phyloP scores from a whole-genome alignment of 495 filamentous ascomycete genomes.

The Clohesyomyces aquaticus region DNA sequence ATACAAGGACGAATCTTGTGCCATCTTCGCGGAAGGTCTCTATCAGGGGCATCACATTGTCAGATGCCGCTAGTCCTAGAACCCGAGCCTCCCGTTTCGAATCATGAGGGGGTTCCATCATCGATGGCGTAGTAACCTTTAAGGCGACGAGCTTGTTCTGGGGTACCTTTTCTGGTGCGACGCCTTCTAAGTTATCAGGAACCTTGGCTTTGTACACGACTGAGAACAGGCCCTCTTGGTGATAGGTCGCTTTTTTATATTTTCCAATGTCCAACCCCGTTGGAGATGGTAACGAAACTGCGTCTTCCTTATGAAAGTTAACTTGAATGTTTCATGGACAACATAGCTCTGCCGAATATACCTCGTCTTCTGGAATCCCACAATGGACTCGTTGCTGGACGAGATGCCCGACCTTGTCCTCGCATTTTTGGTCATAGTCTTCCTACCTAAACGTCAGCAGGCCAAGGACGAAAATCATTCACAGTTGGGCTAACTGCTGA shows the following conservation, averaged over 20 bases:
- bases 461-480: slow-evolving; percentile 14
- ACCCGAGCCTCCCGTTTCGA: slow-evolving; percentile 76
- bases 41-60: slow-evolving; percentile 67
- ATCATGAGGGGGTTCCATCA: slow-evolving; percentile 77
- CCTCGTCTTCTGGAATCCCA: neutral
- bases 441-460: slow-evolving; percentile 52
- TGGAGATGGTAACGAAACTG: slow-evolving; percentile 15
- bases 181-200: neutral
- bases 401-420: slow-evolving; percentile 34
- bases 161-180: slow-evolving; percentile 11
- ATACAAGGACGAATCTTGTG: slow-evolving; percentile 72
- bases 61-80: slow-evolving; percentile 55
- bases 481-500: slow-evolving; percentile 33
- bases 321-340: neutral
- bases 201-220: slow-evolving; percentile 69
- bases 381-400: neutral
- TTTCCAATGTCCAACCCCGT: slow-evolving; percentile 66
- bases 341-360: too few relatives aligned
- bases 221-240: slow-evolving; percentile 78
- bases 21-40: slow-evolving; percentile 72
- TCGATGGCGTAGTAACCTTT: slow-evolving; percentile 80
- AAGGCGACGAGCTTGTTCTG: slow-evolving; percentile 64
- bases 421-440: slow-evolving; percentile 54
- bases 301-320: slow-evolving; percentile 22
- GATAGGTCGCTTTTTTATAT: slow-evolving; percentile 70